Percentiles rank a stretch among this genome's conserved stretches.
Evolutionary conservation across 768 basidiomycete species (phyloP).

Genomic region (Leucocoprinus sp.): DNA sequence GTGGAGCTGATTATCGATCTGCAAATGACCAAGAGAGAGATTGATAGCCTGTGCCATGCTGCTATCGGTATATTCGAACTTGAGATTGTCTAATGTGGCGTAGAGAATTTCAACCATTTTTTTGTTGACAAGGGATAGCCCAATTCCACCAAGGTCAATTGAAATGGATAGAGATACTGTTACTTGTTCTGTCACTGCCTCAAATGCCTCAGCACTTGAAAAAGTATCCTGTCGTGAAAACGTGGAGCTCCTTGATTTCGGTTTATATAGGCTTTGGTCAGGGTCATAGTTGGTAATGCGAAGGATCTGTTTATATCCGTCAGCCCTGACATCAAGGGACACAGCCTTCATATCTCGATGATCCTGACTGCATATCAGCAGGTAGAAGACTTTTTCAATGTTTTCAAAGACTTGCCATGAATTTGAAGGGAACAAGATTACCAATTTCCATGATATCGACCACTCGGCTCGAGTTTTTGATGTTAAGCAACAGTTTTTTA

Average conservation of each 20-base stretch:
- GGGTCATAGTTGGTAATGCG: conserved; percentile 83
- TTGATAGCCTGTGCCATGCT: conserved; percentile 72
- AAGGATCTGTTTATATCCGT: conserved; percentile 76
- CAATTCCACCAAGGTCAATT: conserved; percentile 83
- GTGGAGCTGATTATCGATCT: conserved; percentile 96
- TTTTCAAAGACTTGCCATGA: conserved; percentile 42
- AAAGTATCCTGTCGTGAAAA: conserved; percentile 59
- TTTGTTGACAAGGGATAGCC: conserved; percentile 85
- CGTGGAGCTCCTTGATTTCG: conserved; percentile 42
- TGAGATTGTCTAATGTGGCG: conserved; percentile 66
- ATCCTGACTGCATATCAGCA: conserved; percentile 27
- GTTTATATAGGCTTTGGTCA: conserved; percentile 83
- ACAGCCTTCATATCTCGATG: conserved; percentile 54
- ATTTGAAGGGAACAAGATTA: conserved; percentile 81
- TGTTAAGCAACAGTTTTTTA: conserved; percentile 65
- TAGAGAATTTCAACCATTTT: conserved; percentile 87
- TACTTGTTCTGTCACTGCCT: conserved; percentile 74
- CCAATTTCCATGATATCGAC: conserved; percentile 97
- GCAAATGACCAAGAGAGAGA: conserved; percentile 76
- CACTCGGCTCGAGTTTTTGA: conserved; percentile 51
- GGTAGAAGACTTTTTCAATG: background rate
- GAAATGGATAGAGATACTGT: conserved; percentile 55
- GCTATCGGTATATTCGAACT: conserved; percentile 80
- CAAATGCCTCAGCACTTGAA: conserved; percentile 71
- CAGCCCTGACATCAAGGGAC: conserved; percentile 89